These are phyloP conservation scores for Spirogloea muscicola DNA, from an alignment of 139 green algal species.

Conservation along the genomic window DNA sequence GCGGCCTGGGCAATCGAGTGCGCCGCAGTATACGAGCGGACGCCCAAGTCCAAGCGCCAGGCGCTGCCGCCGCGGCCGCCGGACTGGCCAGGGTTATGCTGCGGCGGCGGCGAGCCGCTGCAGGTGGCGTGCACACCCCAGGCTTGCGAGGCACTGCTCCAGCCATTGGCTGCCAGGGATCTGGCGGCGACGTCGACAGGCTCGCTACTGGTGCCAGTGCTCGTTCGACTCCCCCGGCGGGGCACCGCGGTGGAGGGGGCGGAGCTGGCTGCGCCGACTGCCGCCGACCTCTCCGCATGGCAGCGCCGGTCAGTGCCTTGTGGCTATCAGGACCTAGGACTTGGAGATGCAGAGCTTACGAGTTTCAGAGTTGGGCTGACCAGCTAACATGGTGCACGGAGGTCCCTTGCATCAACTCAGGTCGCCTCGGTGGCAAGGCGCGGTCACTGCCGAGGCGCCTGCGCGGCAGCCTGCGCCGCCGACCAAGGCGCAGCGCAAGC, in stretches of 20 bases:
- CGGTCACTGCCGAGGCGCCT: too few relatives aligned
- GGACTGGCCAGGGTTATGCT: not conserved
- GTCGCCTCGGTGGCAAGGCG: too few relatives aligned
- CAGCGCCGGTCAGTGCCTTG: too few relatives aligned
- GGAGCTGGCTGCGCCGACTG: not conserved
- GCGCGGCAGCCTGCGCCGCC: too few relatives aligned
- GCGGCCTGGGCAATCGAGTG: not conserved
- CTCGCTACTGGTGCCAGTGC: not conserved
- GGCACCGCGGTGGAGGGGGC: constrained; percentile 2
- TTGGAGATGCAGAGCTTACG: too few relatives aligned
- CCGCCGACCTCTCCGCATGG: not conserved
- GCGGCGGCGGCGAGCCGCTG: not conserved
- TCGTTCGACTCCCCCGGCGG: not conserved
- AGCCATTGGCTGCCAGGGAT: not conserved
- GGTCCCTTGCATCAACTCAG: too few relatives aligned
- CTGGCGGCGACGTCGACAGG: not conserved
- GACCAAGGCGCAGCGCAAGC: too few relatives aligned
- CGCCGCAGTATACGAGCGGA: not conserved
- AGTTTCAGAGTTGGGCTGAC: too few relatives aligned
- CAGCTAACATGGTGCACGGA: too few relatives aligned
- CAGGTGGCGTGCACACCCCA: not conserved
- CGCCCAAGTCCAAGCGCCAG: not conserved
- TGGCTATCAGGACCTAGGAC: too few relatives aligned
- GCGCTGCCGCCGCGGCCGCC: not conserved
- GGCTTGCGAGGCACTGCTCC: not conserved